Evolutionary conservation across 2,329 filamentous ascomycete species (phyloP).

Genomic region (Trichoderma koningii): DNA sequence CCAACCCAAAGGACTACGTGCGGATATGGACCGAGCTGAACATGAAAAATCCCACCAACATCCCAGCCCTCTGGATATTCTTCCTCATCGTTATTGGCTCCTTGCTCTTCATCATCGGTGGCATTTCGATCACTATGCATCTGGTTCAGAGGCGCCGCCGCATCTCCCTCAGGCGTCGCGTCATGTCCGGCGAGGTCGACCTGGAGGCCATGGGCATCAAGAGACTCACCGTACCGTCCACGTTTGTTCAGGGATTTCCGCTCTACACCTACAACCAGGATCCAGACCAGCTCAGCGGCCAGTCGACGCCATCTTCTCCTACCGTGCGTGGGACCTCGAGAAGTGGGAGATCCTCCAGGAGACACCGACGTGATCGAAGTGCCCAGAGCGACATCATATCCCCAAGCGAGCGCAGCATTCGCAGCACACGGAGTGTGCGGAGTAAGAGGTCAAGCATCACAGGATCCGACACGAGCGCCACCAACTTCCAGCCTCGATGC

Average conservation of each 20-base stretch:
- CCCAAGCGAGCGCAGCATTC: slow-evolving; percentile 32
- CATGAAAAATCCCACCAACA: slow-evolving; percentile 48
- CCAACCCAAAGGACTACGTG: slow-evolving; percentile 60
- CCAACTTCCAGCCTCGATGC: slow-evolving; percentile 76
- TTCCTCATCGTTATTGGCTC: slow-evolving; percentile 70
- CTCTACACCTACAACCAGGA: slow-evolving; percentile 73
- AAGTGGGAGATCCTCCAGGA: slow-evolving; percentile 37
- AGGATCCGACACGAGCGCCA: slow-evolving; percentile 45
- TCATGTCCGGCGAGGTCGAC: slow-evolving; percentile 78
- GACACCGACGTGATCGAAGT: slow-evolving; percentile 36
- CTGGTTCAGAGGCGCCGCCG: slow-evolving; percentile 72
- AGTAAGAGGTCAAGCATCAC: slow-evolving; percentile 45
- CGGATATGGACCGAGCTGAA: slow-evolving; percentile 60
- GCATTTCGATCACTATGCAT: slow-evolving; percentile 74
- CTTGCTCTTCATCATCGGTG: slow-evolving; percentile 65
- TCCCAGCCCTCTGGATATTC: slow-evolving; percentile 83
- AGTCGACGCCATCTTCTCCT: slow-evolving; percentile 42
- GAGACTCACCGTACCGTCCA: slow-evolving; percentile 71
- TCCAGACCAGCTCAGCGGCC: slow-evolving; percentile 44
- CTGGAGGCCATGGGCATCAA: slow-evolving; percentile 85
- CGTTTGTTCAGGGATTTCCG: slow-evolving; percentile 72
- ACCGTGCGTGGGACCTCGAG: slow-evolving; percentile 36
- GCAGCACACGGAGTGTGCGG: slow-evolving; percentile 37
- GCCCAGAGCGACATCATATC: slow-evolving; percentile 35
- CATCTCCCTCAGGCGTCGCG: slow-evolving; percentile 65